These are phyloP conservation scores for Macrolepiota fuliginosa DNA, from an alignment of 768 basidiomycete genomes.

Conservation along the genomic window DNA sequence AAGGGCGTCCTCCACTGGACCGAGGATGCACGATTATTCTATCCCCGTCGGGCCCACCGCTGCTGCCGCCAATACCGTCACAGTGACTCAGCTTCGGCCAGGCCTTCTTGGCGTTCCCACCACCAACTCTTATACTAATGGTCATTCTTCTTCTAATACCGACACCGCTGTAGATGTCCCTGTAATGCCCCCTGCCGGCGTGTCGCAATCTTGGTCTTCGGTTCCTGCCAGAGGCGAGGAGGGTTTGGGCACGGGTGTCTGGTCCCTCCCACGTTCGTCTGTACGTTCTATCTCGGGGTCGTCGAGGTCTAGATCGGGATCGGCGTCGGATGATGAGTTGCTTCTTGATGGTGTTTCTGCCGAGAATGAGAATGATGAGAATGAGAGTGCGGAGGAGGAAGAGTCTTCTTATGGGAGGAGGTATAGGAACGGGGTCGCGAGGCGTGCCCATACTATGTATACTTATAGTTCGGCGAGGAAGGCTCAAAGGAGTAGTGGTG, in stretches of 20 bases:
- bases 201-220: constrained; percentile 22
- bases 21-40: constrained; percentile 66
- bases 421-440: constrained; percentile 13
- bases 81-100: constrained; percentile 58
- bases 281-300: constrained; percentile 41
- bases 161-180: too few species aligned
- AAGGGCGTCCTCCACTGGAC: constrained; percentile 41
- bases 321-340: constrained; percentile 20
- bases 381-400: constrained; percentile 25
- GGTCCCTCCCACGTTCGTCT: constrained; percentile 57
- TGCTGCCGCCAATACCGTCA: constrained; percentile 26
- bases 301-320: constrained; percentile 31
- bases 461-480: constrained; percentile 10
- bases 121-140: background rate
- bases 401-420: constrained; percentile 15
- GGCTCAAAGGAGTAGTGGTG: constrained; percentile 6
- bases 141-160: constrained; percentile 1
- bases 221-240: constrained; percentile 11
- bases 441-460: constrained; percentile 16
- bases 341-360: constrained; percentile 21
- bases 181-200: background rate
- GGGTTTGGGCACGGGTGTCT: constrained; percentile 30
- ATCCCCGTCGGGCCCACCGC: constrained; percentile 34
- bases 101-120: constrained; percentile 45
- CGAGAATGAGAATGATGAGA: constrained; percentile 29